Percentiles rank a stretch among this genome's conserved stretches.
Conservation (phyloP, 1,139 yeast genomes). For the Suhomyces choctaworum region DNA sequence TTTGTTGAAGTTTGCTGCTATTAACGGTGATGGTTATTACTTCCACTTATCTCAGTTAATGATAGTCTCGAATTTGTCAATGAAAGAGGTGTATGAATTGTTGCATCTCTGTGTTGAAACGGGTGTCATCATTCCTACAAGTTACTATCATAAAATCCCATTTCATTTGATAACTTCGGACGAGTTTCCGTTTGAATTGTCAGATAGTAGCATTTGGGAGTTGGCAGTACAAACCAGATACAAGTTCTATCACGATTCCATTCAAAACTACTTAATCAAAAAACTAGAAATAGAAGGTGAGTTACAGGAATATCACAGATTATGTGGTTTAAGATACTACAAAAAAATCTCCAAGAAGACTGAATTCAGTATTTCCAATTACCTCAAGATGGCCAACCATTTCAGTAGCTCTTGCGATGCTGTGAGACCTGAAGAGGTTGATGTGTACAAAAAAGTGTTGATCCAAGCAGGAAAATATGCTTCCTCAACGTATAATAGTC, state of each 20-base stretch:
- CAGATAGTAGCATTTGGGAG: constrained; percentile 35
- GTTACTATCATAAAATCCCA: constrained; percentile 51
- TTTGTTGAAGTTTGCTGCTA: constrained; percentile 45
- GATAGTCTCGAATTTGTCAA: constrained; percentile 37
- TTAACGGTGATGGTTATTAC: constrained; percentile 41
- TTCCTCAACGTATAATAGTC: constrained; percentile 34
- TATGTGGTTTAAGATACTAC: constrained; percentile 45
- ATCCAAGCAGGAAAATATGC: constrained; percentile 41
- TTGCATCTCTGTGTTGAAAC: constrained; percentile 37
- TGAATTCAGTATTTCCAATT: constrained; percentile 23
- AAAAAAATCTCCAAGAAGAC: constrained; percentile 24
- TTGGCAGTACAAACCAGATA: constrained; percentile 36
- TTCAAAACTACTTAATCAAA: constrained; percentile 29
- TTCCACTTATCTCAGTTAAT: constrained; percentile 47
- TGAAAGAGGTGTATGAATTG: constrained; percentile 26
- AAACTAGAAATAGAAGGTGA: constrained; percentile 28
- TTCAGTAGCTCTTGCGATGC: constrained; percentile 30
- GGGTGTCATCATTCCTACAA: constrained; percentile 40
- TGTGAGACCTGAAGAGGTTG: constrained; percentile 27
- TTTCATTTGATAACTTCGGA: constrained; percentile 37
- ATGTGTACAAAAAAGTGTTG: constrained; percentile 32
- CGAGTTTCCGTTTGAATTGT: constrained; percentile 39
- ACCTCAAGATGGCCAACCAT: constrained; percentile 38
- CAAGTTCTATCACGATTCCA: constrained; percentile 40
- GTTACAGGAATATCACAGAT: constrained; percentile 35